Evolutionary conservation across 2,329 filamentous ascomycete species (phyloP).

Genomic region (Penicillium sp.): DNA sequence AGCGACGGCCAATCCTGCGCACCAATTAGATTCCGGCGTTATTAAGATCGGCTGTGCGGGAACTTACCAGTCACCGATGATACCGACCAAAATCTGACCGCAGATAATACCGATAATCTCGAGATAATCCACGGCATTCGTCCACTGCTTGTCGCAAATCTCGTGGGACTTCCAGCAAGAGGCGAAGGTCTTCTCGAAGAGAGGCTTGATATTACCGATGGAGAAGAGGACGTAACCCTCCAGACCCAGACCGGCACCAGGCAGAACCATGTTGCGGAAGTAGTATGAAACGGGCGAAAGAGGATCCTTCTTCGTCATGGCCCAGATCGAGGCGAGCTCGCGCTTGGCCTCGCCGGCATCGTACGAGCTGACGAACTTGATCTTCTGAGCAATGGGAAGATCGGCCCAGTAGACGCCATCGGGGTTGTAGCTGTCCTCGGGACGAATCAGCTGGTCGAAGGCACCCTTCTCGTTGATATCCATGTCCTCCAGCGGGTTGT

Average conservation of each 20-base stretch:
- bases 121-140: conserved; percentile 81
- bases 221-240: conserved; percentile 97
- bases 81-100: conserved; percentile 82
- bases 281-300: conserved; percentile 83
- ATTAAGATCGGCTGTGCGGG: neutral
- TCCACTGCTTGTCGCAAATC: conserved; percentile 76
- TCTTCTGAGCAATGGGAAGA: conserved; percentile 66
- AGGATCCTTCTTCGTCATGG: conserved; percentile 83
- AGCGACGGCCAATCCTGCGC: conserved; percentile 78
- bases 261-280: conserved; percentile 84
- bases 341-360: conserved; percentile 67
- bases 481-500: conserved; percentile 52
- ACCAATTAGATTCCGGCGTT: neutral
- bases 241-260: conserved; percentile 85
- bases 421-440: conserved; percentile 80
- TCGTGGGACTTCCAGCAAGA: conserved; percentile 69
- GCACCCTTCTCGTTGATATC: conserved; percentile 58
- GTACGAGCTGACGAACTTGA: conserved; percentile 72
- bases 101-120: conserved; percentile 95
- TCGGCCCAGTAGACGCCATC: conserved; percentile 94
- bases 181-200: conserved; percentile 74
- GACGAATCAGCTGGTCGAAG: conserved; percentile 78
- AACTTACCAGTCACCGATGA: conserved; percentile 66
- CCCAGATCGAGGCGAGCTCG: conserved; percentile 67
- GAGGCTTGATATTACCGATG: conserved; percentile 84